Conservation (phyloP, 495 filamentous ascomycete genomes). For the Aspergillus affinis region DNA sequence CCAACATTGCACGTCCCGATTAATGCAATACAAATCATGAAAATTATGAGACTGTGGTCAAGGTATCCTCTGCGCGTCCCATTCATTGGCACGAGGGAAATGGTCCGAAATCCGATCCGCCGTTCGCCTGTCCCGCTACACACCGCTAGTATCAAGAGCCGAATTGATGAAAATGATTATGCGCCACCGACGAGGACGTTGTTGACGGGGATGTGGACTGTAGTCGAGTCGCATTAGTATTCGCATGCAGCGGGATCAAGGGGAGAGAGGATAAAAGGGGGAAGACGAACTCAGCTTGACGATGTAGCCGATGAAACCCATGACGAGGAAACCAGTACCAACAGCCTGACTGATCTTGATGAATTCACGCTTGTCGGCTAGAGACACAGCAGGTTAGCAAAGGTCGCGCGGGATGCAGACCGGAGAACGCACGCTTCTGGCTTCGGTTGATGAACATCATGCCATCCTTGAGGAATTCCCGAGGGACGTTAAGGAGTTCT, state of each 20-base stretch:
- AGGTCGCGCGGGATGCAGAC: not conserved
- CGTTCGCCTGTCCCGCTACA: not conserved
- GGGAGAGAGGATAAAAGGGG: not conserved
- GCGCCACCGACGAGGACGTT: slow-evolving; percentile 76
- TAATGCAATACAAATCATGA: not conserved
- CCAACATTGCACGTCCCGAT: not conserved
- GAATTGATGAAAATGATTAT: slow-evolving; percentile 31
- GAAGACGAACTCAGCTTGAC: slow-evolving; percentile 80
- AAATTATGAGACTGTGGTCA: not conserved
- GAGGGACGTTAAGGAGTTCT: slow-evolving; percentile 71
- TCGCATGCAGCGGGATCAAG: slow-evolving; percentile 7
- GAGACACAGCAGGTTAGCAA: slow-evolving; percentile 2
- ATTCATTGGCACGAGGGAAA: not conserved
- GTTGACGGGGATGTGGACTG: slow-evolving; percentile 82
- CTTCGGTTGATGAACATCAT: slow-evolving; percentile 76
- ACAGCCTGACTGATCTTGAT: slow-evolving; percentile 95
- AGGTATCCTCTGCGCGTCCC: not conserved
- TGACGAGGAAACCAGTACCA: slow-evolving; percentile 85
- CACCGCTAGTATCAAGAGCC: not conserved
- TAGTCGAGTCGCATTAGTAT: not conserved
- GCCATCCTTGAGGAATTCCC: slow-evolving; percentile 75
- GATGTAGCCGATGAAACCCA: slow-evolving; percentile 83
- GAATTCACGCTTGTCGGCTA: slow-evolving; percentile 83
- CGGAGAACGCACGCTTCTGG: slow-evolving; percentile 58
- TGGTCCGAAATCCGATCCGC: not conserved